A percentile compares a stretch with the other conserved stretches of the same genome.
These are phyloP conservation scores for Lachnellula willkommii DNA, from an alignment of 2,329 filamentous ascomycete genomes.

Conservation along the genomic window DNA sequence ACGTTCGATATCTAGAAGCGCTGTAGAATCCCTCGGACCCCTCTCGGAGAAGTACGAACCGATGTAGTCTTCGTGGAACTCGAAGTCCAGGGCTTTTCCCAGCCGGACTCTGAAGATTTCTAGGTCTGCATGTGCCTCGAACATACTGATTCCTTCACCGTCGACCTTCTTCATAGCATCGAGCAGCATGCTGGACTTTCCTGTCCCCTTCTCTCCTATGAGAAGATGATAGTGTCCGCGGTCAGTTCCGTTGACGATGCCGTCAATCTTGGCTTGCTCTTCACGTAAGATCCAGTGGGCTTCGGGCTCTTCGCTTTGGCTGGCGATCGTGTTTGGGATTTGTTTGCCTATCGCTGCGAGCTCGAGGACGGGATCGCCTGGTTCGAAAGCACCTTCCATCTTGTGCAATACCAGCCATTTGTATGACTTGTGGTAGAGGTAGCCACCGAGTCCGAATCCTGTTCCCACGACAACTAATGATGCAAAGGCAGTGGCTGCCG, in stretches of 20 bases:
- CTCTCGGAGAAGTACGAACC: conserved; percentile 92
- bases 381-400: conserved; percentile 86
- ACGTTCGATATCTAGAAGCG: conserved; percentile 88
- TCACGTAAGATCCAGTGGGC: conserved; percentile 76
- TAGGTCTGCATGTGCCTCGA: conserved; percentile 89
- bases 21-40: conserved; percentile 85
- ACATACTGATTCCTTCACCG: conserved; percentile 86
- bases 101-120: conserved; percentile 92
- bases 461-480: conserved; percentile 67
- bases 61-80: conserved; percentile 97
- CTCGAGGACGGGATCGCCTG: conserved; percentile 84
- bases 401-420: conserved; percentile 88
- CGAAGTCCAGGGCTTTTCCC: conserved; percentile 90
- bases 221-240: conserved; percentile 85
- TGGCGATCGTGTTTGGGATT: conserved; percentile 39
- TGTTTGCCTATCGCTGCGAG: conserved; percentile 64
- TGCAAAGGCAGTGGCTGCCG: conserved; percentile 69
- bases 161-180: conserved; percentile 92
- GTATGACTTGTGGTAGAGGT: conserved; percentile 76
- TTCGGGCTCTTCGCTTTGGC: conserved; percentile 31
- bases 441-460: conserved; percentile 62
- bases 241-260: conserved; percentile 69
- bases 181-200: conserved; percentile 94
- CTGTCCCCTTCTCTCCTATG: conserved; percentile 91
- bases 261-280: conserved; percentile 76